A percentile compares a stretch with the other conserved stretches of the same genome.
phyloP scores from a whole-genome alignment of 176 grass and related monocot species.

The Oropetium thomaeum region DNA sequence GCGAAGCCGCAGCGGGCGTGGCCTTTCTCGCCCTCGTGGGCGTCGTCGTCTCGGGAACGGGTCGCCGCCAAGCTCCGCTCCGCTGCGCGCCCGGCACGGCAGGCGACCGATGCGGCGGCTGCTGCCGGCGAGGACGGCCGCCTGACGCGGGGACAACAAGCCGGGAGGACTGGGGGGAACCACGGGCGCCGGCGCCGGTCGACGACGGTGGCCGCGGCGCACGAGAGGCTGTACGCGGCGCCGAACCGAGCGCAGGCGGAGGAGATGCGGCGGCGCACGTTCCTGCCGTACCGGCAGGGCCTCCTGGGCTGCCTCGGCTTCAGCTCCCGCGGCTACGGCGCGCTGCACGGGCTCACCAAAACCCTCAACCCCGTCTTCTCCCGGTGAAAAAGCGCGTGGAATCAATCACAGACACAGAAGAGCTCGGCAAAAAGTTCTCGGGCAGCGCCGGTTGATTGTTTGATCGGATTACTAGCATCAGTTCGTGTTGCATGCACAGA shows the following conservation, averaged over 20 bases:
- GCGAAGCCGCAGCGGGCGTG: conserved; percentile 69
- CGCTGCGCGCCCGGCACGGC: background rate
- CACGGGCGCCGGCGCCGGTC: conserved; percentile 24
- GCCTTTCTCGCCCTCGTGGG: conserved; percentile 58
- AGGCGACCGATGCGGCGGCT: background rate
- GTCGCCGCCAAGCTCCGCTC: conserved; percentile 33
- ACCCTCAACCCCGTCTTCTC: conserved; percentile 84
- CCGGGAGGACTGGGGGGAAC: background rate
- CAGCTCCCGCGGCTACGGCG: conserved; percentile 81
- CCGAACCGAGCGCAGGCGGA: conserved; percentile 80
- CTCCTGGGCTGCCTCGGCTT: conserved; percentile 89
- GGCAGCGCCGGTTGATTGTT: background rate
- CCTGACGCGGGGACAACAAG: background rate
- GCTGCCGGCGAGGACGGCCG: background rate
- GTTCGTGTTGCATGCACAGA: conserved; percentile 10
- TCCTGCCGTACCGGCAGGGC: conserved; percentile 92
- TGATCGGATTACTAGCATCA: background rate
- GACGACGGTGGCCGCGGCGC: conserved; percentile 50
- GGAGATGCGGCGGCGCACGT: conserved; percentile 93
- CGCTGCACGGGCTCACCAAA: conserved; percentile 71
- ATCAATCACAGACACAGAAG: background rate
- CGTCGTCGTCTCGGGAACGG: conserved; percentile 56
- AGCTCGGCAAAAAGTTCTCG: background rate
- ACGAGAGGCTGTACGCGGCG: conserved; percentile 87
- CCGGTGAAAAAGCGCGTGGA: conserved; percentile 79